Evolutionary conservation across 2,329 filamentous ascomycete species (phyloP).

Genomic region (Colletotrichum ledebouriae): DNA sequence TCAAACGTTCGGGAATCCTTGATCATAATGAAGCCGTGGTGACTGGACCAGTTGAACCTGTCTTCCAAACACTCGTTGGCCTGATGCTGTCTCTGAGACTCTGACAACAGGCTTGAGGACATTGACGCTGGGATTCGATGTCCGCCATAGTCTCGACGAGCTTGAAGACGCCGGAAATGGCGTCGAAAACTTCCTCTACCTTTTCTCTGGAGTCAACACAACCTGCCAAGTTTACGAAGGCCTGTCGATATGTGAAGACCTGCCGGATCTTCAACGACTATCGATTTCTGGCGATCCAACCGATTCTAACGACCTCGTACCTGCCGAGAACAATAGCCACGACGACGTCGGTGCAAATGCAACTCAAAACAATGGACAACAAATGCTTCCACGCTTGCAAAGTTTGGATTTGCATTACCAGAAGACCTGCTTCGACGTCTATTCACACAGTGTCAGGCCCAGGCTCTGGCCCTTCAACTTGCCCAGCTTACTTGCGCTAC

Average conservation of each 20-base stretch:
- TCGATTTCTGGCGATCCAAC: background rate
- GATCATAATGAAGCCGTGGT: background rate
- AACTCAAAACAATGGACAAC: too few relatives aligned
- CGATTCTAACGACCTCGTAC: background rate
- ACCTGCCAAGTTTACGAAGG: background rate
- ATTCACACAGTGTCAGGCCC: background rate
- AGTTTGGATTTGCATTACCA: background rate
- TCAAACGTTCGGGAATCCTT: background rate
- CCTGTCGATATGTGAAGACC: too few relatives aligned
- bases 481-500: constrained; percentile 9
- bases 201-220: background rate
- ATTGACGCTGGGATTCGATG: constrained; percentile 1
- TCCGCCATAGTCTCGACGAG: background rate
- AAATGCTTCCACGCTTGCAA: background rate
- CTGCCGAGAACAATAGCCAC: background rate
- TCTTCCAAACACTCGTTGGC: background rate
- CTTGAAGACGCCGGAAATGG: background rate
- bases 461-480: constrained; percentile 3
- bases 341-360: too few relatives aligned
- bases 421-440: background rate
- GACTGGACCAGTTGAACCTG: background rate
- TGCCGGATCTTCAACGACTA: too few relatives aligned
- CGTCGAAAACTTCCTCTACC: background rate
- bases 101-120: background rate
- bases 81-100: constrained; percentile 1